Conservation (phyloP, 306 rosid genomes). For the Canavalia gladiata region DNA sequence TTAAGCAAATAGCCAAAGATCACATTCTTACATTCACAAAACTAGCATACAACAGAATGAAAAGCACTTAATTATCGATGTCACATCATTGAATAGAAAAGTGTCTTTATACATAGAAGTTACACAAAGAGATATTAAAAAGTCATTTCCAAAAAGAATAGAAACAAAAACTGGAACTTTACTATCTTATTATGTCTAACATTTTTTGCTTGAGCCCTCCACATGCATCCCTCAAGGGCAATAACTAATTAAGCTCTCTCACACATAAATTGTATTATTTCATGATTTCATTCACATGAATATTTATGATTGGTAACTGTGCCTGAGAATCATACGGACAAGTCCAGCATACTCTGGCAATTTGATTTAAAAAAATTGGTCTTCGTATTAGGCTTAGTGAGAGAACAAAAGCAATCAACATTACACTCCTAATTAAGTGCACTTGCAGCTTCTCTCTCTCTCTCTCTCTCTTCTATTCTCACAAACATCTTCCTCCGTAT, state of each 20-base stretch:
- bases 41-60: background rate
- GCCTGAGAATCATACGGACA: constrained; percentile 40
- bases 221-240: constrained; percentile 36
- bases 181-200: constrained; percentile 51
- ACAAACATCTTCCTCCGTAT: constrained; percentile 92
- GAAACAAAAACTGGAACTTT: constrained; percentile 50
- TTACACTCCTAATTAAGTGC: constrained; percentile 20
- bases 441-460: background rate
- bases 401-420: constrained; percentile 30
- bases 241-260: constrained; percentile 37
- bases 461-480: constrained; percentile 39
- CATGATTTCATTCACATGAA: constrained; percentile 35
- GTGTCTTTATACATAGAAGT: constrained; percentile 39
- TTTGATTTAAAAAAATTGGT: background rate
- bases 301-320: constrained; percentile 38
- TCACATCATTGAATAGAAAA: constrained; percentile 41
- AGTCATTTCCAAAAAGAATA: constrained; percentile 35
- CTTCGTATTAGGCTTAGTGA: constrained; percentile 17
- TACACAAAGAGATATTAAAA: constrained; percentile 39
- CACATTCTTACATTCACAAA: constrained; percentile 21
- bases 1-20: constrained; percentile 18
- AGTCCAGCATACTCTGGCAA: constrained; percentile 36
- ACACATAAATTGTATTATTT: constrained; percentile 23
- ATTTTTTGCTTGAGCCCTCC: constrained; percentile 40
- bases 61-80: constrained; percentile 15